These are phyloP conservation scores for Dactylellina sp. DNA, from an alignment of 2,329 filamentous ascomycete species.

Conservation along the genomic window DNA sequence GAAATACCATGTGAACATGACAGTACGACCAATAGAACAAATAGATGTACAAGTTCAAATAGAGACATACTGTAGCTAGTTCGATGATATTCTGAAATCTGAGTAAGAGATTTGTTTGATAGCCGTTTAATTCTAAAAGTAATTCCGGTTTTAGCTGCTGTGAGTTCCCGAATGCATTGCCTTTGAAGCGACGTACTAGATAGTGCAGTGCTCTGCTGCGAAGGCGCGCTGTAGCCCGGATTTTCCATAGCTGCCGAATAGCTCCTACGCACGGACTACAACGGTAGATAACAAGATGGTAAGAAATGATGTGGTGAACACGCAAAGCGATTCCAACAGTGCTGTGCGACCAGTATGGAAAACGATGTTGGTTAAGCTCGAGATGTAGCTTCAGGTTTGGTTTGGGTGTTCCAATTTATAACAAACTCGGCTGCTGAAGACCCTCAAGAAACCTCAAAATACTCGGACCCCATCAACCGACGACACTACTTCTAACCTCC, in stretches of 20 bases:
- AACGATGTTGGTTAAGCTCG: no score
- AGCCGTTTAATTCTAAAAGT: slow-evolving; percentile 33
- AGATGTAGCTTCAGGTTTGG: no score
- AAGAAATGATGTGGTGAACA: not conserved
- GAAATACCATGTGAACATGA: slow-evolving; percentile 15
- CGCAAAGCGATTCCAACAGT: not conserved
- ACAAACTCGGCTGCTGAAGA: slow-evolving; percentile 6
- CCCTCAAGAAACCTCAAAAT: not conserved
- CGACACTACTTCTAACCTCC: slow-evolving; percentile 1
- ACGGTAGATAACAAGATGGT: not conserved
- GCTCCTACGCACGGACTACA: no score
- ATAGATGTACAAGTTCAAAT: not conserved
- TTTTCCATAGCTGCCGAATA: slow-evolving; percentile 51
- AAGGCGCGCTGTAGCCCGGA: slow-evolving; percentile 36
- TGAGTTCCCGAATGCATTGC: slow-evolving; percentile 61
- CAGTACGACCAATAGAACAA: slow-evolving; percentile 6
- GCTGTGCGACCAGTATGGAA: no score
- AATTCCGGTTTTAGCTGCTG: slow-evolving; percentile 63
- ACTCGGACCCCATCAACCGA: slow-evolving; percentile 7
- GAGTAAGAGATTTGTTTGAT: slow-evolving; percentile 43
- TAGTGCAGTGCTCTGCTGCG: slow-evolving; percentile 52
- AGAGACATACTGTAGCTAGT: slow-evolving; percentile 66
- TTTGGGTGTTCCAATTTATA: slow-evolving; percentile 2
- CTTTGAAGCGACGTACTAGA: slow-evolving; percentile 46
- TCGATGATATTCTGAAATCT: slow-evolving; percentile 70